These are phyloP conservation scores for Botrytis hyacinthi DNA, from an alignment of 2,329 filamentous ascomycete species.

Conservation along the genomic window DNA sequence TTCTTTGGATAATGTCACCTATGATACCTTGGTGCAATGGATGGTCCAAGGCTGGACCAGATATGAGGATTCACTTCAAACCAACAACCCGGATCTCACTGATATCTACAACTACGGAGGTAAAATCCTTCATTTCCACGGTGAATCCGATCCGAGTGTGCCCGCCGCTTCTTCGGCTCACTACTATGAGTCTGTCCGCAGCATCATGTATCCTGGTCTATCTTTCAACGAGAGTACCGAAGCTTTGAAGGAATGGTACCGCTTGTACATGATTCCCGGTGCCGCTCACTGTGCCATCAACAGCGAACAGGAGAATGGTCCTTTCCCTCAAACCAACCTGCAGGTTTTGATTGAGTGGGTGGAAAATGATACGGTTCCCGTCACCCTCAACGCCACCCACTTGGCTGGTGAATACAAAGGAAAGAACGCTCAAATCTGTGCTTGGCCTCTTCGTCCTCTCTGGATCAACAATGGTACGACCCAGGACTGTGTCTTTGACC, in stretches of 20 bases:
- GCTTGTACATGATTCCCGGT: conserved; percentile 53
- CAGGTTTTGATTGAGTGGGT: conserved; percentile 70
- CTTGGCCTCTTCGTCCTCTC: conserved; percentile 42
- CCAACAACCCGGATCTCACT: conserved; percentile 52
- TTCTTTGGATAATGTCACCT: conserved; percentile 50
- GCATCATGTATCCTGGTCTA: conserved; percentile 47
- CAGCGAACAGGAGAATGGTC: conserved; percentile 41
- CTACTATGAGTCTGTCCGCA: conserved; percentile 54
- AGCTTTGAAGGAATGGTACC: conserved; percentile 53
- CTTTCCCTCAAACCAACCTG: conserved; percentile 55
- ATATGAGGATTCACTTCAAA: conserved; percentile 53
- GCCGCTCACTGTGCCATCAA: conserved; percentile 51
- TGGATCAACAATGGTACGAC: conserved; percentile 33
- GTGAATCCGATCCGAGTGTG: conserved; percentile 53
- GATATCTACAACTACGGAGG: conserved; percentile 49
- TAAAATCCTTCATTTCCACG: conserved; percentile 58
- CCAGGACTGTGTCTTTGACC: conserved; percentile 35
- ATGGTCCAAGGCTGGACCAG: conserved; percentile 49
- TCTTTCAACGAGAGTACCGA: conserved; percentile 42
- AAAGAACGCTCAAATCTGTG: conserved; percentile 42
- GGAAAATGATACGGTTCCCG: conserved; percentile 50
- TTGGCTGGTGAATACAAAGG: conserved; percentile 37
- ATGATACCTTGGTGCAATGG: conserved; percentile 55
- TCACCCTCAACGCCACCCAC: conserved; percentile 41
- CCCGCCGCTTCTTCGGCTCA: conserved; percentile 53